Percentiles rank a stretch among this genome's conserved stretches.
Evolutionary conservation across 192 early-diverging fungal species (phyloP).

Genomic region (Pilaira anomala): DNA sequence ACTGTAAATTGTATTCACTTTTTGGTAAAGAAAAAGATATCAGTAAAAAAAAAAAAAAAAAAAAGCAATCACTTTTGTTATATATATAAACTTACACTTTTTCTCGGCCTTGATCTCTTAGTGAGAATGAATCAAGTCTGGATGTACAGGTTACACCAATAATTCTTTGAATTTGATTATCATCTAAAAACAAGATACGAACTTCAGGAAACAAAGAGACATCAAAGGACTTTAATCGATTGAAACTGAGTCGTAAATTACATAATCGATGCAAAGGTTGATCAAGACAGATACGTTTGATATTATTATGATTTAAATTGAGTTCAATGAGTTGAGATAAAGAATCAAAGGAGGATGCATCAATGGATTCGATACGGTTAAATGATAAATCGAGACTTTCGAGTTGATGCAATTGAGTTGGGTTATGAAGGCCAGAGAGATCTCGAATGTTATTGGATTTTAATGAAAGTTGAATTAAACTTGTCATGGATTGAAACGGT

Average conservation of each 20-base stretch:
- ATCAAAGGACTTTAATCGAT: constrained; percentile 40
- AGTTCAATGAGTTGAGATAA: constrained; percentile 35
- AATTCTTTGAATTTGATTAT: constrained; percentile 39
- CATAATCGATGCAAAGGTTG: constrained; percentile 33
- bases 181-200: constrained; percentile 43
- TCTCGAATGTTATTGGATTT: constrained; percentile 36
- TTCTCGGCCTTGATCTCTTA: constrained; percentile 45
- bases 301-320: constrained; percentile 45
- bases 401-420: constrained; percentile 18
- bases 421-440: neutral
- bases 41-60: constrained; percentile 5
- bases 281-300: constrained; percentile 39
- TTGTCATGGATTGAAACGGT: constrained; percentile 37
- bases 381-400: constrained; percentile 44
- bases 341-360: constrained; percentile 34
- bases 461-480: constrained; percentile 36
- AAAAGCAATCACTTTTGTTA: neutral
- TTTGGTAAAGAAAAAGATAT: neutral
- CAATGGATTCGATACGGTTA: constrained; percentile 40
- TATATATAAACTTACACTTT: constrained; percentile 35
- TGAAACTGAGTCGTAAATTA: constrained; percentile 39
- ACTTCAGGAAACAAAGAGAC: constrained; percentile 40
- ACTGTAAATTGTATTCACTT: constrained; percentile 20
- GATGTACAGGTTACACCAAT: constrained; percentile 36
- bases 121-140: constrained; percentile 40